phyloP scores from a whole-genome alignment of 1,284 basidiomycete species.

The Fomitiporia mediterranea region DNA sequence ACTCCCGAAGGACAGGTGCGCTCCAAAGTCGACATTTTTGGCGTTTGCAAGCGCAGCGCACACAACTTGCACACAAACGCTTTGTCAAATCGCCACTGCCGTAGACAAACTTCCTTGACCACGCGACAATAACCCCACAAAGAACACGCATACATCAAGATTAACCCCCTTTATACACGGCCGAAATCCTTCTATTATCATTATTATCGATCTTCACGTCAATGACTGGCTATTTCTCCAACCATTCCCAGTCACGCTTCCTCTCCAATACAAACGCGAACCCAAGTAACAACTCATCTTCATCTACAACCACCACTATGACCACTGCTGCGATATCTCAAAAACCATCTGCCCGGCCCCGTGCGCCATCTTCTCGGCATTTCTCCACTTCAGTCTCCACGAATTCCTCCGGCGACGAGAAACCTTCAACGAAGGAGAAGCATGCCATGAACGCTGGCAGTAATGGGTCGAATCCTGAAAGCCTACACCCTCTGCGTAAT shows the following conservation, averaged over 20 bases:
- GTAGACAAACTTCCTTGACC: neutral
- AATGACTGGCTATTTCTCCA: constrained; percentile 67
- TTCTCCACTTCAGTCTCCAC: constrained; percentile 62
- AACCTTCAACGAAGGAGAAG: constrained; percentile 41
- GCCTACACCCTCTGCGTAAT: constrained; percentile 70
- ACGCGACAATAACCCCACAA: neutral
- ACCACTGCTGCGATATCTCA: constrained; percentile 24
- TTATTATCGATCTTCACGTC: constrained; percentile 9
- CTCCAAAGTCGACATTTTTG: neutral
- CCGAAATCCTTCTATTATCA: neutral
- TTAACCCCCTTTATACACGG: neutral
- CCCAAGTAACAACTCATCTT: constrained; percentile 20
- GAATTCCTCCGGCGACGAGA: constrained; percentile 38
- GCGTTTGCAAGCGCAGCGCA: neutral
- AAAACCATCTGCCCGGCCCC: constrained; percentile 35
- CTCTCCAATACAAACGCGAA: constrained; percentile 40
- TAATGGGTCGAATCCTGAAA: constrained; percentile 27
- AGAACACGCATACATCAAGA: neutral
- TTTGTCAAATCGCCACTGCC: too few relatives aligned
- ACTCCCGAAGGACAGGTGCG: neutral
- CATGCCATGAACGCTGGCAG: constrained; percentile 32
- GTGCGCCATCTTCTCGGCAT: constrained; percentile 58
- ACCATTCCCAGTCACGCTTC: constrained; percentile 72
- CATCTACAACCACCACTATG: constrained; percentile 19
- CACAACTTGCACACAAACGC: too few relatives aligned